Percentiles rank a stretch among this genome's conserved stretches.
These are phyloP conservation scores for Pichia scutulata DNA, from an alignment of 805 yeast genomes.

Conservation along the genomic window DNA sequence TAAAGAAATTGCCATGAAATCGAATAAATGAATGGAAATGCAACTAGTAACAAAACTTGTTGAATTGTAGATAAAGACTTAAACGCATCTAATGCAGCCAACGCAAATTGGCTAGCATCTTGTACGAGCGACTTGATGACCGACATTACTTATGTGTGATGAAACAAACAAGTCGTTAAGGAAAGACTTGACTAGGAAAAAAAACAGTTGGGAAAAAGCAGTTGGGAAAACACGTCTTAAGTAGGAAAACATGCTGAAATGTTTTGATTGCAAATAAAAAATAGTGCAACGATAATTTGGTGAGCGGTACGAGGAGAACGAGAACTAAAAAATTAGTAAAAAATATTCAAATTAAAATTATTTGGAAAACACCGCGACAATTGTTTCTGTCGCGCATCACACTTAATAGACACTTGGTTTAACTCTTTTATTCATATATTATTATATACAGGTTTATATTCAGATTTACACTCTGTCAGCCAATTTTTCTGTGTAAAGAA, in stretches of 20 bases:
- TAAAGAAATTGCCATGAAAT: slow-evolving; percentile 59
- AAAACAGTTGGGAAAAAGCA: not conserved
- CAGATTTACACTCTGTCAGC: not conserved
- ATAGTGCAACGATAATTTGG: not conserved
- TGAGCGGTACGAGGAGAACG: not conserved
- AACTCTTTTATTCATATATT: too few species aligned
- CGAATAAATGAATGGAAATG: slow-evolving; percentile 58
- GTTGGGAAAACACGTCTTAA: not conserved
- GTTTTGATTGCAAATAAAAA: not conserved
- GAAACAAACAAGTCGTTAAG: not conserved
- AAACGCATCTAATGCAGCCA: slow-evolving; percentile 9
- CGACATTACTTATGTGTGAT: slow-evolving; percentile 16
- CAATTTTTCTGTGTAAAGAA: slow-evolving; percentile 15
- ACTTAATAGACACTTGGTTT: too few species aligned
- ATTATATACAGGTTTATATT: not conserved
- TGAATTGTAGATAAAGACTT: slow-evolving; percentile 19
- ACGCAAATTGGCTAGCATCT: slow-evolving; percentile 13
- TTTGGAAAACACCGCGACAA: too few species aligned
- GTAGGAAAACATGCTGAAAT: not conserved
- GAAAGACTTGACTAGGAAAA: too few species aligned
- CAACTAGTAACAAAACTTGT: slow-evolving; percentile 28
- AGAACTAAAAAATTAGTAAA: too few species aligned
- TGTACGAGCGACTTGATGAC: slow-evolving; percentile 17
- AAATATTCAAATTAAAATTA: too few species aligned
- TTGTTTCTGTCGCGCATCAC: not conserved